phyloP scores from a whole-genome alignment of 192 early-diverging fungal genomes.

The Backusella luteola region DNA sequence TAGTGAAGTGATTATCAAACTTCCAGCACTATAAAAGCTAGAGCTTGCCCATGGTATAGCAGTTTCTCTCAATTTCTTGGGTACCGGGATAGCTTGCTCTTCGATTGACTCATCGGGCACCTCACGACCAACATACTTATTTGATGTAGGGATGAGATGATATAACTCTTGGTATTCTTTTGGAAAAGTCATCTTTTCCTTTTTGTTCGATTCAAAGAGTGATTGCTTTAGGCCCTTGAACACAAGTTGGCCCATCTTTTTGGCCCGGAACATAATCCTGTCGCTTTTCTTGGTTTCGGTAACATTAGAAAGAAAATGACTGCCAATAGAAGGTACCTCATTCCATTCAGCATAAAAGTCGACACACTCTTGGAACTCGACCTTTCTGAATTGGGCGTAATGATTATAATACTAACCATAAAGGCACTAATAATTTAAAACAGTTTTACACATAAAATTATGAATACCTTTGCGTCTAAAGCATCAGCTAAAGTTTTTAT shows the following conservation, averaged over 20 bases:
- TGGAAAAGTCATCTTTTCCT: background rate
- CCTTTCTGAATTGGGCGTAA: too few species aligned
- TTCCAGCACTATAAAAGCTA: slow-evolving; percentile 32
- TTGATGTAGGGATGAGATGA: slow-evolving; percentile 18
- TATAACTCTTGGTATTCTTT: slow-evolving; percentile 12
- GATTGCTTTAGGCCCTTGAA: background rate
- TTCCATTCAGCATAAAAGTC: too few species aligned
- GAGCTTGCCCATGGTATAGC: slow-evolving; percentile 24
- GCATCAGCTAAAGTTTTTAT: too few species aligned
- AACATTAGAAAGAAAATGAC: too few species aligned
- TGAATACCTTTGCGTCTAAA: too few species aligned
- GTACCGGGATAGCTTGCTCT: slow-evolving; percentile 16
- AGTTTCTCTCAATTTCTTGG: slow-evolving; percentile 16
- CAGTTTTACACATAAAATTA: too few species aligned
- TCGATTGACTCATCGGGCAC: slow-evolving; percentile 23
- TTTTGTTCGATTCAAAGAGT: background rate
- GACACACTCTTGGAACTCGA: too few species aligned
- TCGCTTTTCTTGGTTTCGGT: too few species aligned
- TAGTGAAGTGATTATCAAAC: background rate
- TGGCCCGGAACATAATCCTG: too few species aligned
- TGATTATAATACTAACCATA: too few species aligned
- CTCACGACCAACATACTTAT: background rate
- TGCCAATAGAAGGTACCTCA: too few species aligned
- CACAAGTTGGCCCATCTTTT: background rate
- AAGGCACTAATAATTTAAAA: too few species aligned